Evolutionary conservation across 208 protist species (phyloP).

Genomic region (Leishmania arabica): DNA sequence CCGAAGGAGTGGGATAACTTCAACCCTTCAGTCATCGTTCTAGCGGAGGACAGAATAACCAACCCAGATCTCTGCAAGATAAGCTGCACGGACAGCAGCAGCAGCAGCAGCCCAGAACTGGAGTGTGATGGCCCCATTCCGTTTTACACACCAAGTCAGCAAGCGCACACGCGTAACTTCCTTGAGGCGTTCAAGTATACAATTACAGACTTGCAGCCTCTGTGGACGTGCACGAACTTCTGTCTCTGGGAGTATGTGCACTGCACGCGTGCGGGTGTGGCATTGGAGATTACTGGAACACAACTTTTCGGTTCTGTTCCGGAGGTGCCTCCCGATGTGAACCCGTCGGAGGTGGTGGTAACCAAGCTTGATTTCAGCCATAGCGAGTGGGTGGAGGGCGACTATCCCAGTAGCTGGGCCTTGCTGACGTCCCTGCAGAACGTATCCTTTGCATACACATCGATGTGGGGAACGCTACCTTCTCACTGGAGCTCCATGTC

Average conservation of each 20-base stretch:
- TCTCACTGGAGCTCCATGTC: not conserved
- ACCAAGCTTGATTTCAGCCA: slow-evolving; percentile 7
- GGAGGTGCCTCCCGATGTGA: not conserved
- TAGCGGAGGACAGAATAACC: not conserved
- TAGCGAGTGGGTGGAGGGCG: slow-evolving; percentile 1
- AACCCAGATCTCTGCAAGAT: not conserved
- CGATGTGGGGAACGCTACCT: not conserved
- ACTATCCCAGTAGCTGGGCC: slow-evolving; percentile 7
- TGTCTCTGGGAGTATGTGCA: slow-evolving; percentile 10
- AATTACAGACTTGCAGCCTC: not conserved
- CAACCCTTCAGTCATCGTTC: not conserved
- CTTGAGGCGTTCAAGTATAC: slow-evolving; percentile 6
- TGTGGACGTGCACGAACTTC: slow-evolving; percentile 6
- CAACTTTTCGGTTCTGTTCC: slow-evolving; percentile 5
- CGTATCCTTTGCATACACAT: slow-evolving; percentile 12
- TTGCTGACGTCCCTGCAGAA: not conserved
- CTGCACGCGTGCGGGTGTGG: slow-evolving; percentile 12
- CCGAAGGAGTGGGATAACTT: not conserved
- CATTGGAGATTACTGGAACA: slow-evolving; percentile 1
- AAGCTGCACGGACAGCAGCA: not conserved
- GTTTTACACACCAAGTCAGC: slow-evolving; percentile 5
- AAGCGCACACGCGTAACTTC: slow-evolving; percentile 3
- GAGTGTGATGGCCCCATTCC: slow-evolving; percentile 10
- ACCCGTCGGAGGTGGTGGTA: slow-evolving; percentile 8
- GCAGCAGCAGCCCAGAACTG: not conserved